These are phyloP conservation scores for Phaeodactylum tricornutum DNA, from an alignment of 108 stramenopile species.

Conservation along the genomic window DNA sequence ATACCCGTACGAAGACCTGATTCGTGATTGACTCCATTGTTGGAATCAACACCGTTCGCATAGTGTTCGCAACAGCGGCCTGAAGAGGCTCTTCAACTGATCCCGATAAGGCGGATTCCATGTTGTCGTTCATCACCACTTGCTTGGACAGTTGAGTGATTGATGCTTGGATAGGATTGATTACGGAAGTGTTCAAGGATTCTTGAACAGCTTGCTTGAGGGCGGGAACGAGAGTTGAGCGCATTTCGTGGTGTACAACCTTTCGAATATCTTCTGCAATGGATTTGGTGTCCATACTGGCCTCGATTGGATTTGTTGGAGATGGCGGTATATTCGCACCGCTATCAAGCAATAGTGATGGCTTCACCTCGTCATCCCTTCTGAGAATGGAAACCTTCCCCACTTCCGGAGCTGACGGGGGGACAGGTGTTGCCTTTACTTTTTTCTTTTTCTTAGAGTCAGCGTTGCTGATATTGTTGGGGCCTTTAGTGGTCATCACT, in stretches of 20 bases:
- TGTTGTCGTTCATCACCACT: slow-evolving; percentile 25
- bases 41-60: slow-evolving; percentile 66
- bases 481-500: slow-evolving; percentile 13
- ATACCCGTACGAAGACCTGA: slow-evolving; percentile 55
- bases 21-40: slow-evolving; percentile 56
- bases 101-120: slow-evolving; percentile 14
- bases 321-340: too few species aligned
- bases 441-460: slow-evolving; percentile 13
- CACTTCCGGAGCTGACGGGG: too few species aligned
- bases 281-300: not conserved
- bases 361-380: slow-evolving; percentile 9
- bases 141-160: slow-evolving; percentile 40
- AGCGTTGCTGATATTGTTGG: slow-evolving; percentile 27
- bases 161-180: slow-evolving; percentile 26
- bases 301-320: not conserved
- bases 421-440: slow-evolving; percentile 5
- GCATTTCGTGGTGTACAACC: slow-evolving; percentile 33
- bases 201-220: slow-evolving; percentile 28
- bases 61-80: slow-evolving; percentile 30
- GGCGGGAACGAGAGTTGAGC: slow-evolving; percentile 24
- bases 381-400: slow-evolving; percentile 56
- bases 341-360: too few species aligned
- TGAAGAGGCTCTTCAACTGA: slow-evolving; percentile 35
- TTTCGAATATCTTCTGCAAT: slow-evolving; percentile 19
- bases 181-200: slow-evolving; percentile 29